These are phyloP conservation scores for Coemansia reversa DNA, from an alignment of 192 early-diverging fungal species.

Conservation along the genomic window DNA sequence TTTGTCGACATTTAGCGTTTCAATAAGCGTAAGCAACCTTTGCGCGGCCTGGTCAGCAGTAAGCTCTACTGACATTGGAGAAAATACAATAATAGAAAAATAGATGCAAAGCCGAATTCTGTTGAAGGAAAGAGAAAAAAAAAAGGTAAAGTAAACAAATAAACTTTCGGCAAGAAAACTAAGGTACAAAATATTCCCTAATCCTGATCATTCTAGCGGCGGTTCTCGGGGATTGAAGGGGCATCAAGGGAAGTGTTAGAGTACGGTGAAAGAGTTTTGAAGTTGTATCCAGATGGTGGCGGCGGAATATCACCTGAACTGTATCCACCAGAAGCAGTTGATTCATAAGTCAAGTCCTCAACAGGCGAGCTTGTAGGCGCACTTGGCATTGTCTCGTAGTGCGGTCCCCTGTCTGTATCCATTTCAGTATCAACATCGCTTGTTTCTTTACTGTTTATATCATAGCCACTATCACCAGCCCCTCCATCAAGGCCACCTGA, in stretches of 20 bases:
- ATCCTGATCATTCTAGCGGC: neutral
- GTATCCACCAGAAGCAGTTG: neutral
- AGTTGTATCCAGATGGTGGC: neutral
- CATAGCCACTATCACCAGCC: neutral
- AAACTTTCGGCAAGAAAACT: neutral
- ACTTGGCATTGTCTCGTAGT: neutral
- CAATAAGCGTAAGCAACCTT: slow-evolving; percentile 21
- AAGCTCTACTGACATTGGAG: slow-evolving; percentile 15
- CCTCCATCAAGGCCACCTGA: neutral
- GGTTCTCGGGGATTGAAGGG: neutral
- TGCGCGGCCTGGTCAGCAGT: slow-evolving; percentile 39
- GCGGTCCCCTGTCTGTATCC: neutral
- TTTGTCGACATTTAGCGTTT: slow-evolving; percentile 13
- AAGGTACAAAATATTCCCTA: too few species aligned
- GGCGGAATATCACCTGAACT: neutral
- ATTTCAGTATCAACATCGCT: neutral
- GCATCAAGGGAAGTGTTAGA: neutral
- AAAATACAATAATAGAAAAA: slow-evolving; percentile 1
- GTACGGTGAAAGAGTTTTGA: neutral
- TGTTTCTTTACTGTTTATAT: neutral
- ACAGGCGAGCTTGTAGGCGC: neutral
- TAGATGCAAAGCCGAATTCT: slow-evolving; percentile 2
- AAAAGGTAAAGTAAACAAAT: slow-evolving; percentile 1
- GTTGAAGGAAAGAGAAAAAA: slow-evolving; percentile 2
- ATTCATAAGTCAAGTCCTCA: neutral